Evolutionary conservation across 306 rosid species (phyloP).

Genomic region (Acacia confusa): DNA sequence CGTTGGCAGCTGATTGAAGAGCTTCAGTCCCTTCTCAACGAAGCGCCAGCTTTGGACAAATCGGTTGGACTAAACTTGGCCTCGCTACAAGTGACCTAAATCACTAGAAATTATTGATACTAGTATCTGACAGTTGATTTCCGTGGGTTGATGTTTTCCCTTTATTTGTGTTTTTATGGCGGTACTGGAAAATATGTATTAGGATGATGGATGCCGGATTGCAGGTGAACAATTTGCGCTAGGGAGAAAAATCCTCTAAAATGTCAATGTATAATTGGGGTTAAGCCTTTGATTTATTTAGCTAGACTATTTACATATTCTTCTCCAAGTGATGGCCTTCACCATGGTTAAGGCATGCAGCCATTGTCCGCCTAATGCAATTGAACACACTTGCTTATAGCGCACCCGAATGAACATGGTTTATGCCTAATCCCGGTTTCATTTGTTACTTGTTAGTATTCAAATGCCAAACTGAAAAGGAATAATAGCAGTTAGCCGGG

Average conservation of each 20-base stretch:
- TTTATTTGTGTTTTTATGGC: background rate
- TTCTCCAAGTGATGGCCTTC: background rate
- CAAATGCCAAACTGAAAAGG: background rate
- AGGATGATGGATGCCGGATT: background rate
- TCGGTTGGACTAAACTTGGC: background rate
- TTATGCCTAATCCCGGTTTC: background rate
- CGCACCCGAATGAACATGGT: background rate
- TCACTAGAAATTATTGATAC: slow-evolving; percentile 8
- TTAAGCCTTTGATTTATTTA: background rate
- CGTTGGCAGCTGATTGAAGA: slow-evolving; percentile 50
- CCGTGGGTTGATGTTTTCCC: background rate
- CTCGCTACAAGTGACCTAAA: slow-evolving; percentile 11
- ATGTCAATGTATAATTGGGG: background rate
- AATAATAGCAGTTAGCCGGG: background rate
- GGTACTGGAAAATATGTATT: background rate
- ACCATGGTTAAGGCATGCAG: background rate
- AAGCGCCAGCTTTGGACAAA: background rate
- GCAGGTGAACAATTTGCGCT: background rate
- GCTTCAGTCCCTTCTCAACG: slow-evolving; percentile 6
- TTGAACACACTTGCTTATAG: background rate
- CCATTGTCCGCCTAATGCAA: background rate
- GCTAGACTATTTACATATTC: background rate
- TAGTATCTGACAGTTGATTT: slow-evolving; percentile 15
- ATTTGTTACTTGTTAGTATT: background rate
- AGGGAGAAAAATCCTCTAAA: background rate